Evolutionary conservation across 2,329 filamentous ascomycete species (phyloP).

Genomic region (Furcasterigmium sp.): DNA sequence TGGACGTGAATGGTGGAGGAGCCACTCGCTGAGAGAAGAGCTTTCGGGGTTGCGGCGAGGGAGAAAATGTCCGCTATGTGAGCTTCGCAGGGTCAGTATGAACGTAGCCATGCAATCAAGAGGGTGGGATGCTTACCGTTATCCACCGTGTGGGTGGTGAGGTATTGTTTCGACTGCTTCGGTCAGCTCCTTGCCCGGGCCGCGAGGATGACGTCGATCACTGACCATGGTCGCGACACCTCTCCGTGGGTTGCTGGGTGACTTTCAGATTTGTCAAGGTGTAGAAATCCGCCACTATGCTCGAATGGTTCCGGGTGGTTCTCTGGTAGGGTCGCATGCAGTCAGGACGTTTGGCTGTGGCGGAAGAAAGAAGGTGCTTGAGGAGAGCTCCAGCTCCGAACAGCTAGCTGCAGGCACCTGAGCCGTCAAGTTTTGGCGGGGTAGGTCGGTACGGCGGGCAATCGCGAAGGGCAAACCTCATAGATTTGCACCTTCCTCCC

Average conservation of each 20-base stretch:
- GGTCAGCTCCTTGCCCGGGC: constrained; percentile 8
- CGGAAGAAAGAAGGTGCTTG: not conserved
- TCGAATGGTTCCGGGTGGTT: too few relatives aligned
- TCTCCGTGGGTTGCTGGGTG: too few relatives aligned
- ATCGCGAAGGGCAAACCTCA: too few relatives aligned
- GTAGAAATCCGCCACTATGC: too few relatives aligned
- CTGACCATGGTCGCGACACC: too few relatives aligned
- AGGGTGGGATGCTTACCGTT: constrained; percentile 53
- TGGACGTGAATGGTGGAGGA: constrained; percentile 78
- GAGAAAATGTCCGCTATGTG: constrained; percentile 83
- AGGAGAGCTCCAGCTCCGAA: too few relatives aligned
- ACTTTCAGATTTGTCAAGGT: too few relatives aligned
- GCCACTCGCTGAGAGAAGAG: constrained; percentile 79
- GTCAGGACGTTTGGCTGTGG: not conserved
- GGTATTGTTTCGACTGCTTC: constrained; percentile 92
- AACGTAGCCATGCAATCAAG: too few relatives aligned
- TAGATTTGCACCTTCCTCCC: too few relatives aligned
- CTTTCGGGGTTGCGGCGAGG: constrained; percentile 66
- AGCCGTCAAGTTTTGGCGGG: not conserved
- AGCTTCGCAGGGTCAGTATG: constrained; percentile 40
- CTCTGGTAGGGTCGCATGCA: too few relatives aligned
- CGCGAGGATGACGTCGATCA: not conserved
- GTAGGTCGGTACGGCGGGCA: too few relatives aligned
- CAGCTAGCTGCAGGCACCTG: not conserved
- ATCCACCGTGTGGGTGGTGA: constrained; percentile 86